Evolutionary conservation across 208 protist genomes (phyloP).

Genomic region (Vickermania ingenoplastis): DNA sequence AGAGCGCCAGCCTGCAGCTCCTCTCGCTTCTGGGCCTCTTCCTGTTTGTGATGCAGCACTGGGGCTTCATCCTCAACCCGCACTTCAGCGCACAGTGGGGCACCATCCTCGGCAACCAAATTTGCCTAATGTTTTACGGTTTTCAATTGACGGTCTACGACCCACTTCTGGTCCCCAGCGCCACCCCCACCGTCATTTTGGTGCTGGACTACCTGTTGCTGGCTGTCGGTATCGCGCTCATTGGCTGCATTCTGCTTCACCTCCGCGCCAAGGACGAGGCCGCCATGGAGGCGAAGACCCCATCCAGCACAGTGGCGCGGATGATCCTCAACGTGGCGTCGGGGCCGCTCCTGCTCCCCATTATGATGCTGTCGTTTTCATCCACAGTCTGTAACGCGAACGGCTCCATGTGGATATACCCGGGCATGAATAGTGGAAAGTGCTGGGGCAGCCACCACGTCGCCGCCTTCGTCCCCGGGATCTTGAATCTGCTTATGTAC

Average conservation of each 20-base stretch:
- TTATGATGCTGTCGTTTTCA: constrained; percentile 1
- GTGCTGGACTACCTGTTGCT: constrained; percentile 2
- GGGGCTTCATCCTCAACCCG: constrained; percentile 12
- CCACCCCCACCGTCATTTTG: constrained; percentile 1
- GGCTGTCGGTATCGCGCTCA: constrained; percentile 1
- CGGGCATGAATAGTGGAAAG: background rate
- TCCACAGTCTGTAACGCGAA: constrained; percentile 4
- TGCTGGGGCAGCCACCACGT: constrained; percentile 9
- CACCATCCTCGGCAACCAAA: background rate
- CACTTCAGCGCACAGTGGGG: constrained; percentile 10
- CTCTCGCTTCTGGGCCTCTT: constrained; percentile 1
- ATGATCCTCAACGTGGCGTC: constrained; percentile 3
- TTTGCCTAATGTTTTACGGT: constrained; percentile 3
- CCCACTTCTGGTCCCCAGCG: background rate
- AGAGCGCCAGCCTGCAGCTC: constrained; percentile 3
- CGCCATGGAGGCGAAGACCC: constrained; percentile 1
- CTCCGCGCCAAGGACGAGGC: constrained; percentile 3
- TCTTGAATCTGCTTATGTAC: background rate
- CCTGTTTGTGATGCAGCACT: constrained; percentile 9
- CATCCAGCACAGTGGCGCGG: background rate
- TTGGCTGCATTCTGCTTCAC: constrained; percentile 7
- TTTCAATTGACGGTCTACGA: constrained; percentile 10
- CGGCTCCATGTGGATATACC: constrained; percentile 8
- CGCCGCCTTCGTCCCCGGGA: constrained; percentile 4
- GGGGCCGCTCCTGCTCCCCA: constrained; percentile 5